Conservation (phyloP, 257 asterid species). For the Przewalskia tangutica region DNA sequence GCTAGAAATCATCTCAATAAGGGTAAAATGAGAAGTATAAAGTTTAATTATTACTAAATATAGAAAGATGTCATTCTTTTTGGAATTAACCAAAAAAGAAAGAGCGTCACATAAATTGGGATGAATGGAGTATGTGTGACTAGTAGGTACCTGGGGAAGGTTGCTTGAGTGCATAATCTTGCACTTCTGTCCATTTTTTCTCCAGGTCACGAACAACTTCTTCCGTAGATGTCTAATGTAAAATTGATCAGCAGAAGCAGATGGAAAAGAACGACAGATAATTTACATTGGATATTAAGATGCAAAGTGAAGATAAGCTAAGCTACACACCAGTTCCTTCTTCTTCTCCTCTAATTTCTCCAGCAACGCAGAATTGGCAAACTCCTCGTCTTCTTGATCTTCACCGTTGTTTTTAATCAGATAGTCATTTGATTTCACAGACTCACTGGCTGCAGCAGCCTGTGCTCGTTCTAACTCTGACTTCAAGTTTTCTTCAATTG, state of each 20-base stretch:
- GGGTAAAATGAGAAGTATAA: too few species aligned
- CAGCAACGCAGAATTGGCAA: constrained; percentile 31
- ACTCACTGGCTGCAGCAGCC: constrained; percentile 16
- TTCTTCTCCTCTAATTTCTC: constrained; percentile 62
- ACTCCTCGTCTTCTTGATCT: constrained; percentile 39
- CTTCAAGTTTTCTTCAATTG: constrained; percentile 44
- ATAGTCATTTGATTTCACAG: constrained; percentile 28
- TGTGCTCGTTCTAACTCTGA: constrained; percentile 43
- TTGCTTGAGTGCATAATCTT: constrained; percentile 62
- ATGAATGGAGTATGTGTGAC: neutral
- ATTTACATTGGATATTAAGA: neutral
- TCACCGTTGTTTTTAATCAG: constrained; percentile 22
- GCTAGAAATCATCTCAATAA: too few species aligned
- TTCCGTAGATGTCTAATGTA: constrained; percentile 53
- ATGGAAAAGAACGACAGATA: neutral
- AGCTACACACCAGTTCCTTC: constrained; percentile 51
- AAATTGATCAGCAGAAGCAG: constrained; percentile 7
- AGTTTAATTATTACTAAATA: too few species aligned
- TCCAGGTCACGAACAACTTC: constrained; percentile 52
- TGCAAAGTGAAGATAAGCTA: neutral
- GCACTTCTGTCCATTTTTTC: constrained; percentile 57
- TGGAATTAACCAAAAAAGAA: too few species aligned
- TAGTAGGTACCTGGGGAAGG: constrained; percentile 67
- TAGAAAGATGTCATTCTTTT: too few species aligned
- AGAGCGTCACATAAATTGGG: too few species aligned